phyloP scores from a whole-genome alignment of 768 basidiomycete genomes.

The Suillus subluteus region DNA sequence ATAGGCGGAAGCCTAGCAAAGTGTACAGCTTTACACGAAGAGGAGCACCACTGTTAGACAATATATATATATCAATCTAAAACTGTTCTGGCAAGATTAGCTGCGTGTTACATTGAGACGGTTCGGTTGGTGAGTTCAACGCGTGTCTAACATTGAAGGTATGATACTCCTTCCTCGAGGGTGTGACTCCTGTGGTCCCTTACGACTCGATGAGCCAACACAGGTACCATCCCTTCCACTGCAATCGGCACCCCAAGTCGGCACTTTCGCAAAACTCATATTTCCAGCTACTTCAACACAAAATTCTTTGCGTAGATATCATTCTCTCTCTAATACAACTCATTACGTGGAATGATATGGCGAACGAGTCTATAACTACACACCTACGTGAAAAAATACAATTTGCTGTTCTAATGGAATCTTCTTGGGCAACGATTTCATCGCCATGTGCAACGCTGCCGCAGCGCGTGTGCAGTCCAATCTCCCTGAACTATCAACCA shows the following conservation, averaged over 20 bases:
- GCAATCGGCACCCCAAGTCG: too few relatives aligned
- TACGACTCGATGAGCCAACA: neutral
- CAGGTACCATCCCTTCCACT: neutral
- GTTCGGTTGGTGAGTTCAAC: neutral
- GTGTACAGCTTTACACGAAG: too few relatives aligned
- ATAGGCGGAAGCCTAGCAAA: too few relatives aligned
- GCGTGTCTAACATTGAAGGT: neutral
- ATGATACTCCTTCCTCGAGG: neutral
- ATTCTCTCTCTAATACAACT: too few relatives aligned
- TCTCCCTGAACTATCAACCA: neutral
- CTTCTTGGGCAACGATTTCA: neutral
- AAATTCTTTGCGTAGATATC: too few relatives aligned
- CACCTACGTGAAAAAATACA: slow-evolving; percentile 12
- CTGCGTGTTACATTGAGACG: neutral
- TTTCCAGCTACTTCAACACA: too few relatives aligned
- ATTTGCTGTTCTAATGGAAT: slow-evolving; percentile 12
- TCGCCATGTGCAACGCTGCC: slow-evolving; percentile 4
- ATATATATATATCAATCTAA: too few relatives aligned
- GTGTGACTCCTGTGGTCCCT: neutral
- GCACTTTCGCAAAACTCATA: too few relatives aligned
- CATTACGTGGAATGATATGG: neutral
- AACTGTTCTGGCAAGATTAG: too few relatives aligned
- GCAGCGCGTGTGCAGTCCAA: slow-evolving; percentile 12
- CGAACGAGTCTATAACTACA: neutral
- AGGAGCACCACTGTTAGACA: too few relatives aligned